Base-by-base conservation (phyloP, 2,329 filamentous ascomycete genomes). In the Helotiales sp. region DNA sequence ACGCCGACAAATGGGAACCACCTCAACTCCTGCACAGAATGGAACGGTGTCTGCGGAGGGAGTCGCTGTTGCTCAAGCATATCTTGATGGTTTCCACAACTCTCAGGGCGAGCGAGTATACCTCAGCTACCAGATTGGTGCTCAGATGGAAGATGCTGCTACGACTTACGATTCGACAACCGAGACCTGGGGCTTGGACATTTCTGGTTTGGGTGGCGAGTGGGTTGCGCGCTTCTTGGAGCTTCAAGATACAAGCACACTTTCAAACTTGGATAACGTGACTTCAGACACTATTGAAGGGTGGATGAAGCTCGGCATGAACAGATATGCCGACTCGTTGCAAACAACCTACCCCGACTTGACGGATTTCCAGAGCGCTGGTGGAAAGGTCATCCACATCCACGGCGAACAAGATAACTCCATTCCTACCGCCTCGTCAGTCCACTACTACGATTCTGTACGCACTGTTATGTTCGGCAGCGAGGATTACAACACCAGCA, bases 381-480 rank as follows among this genome's bases (percentile, higher is more conserved):
- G 81, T 22, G 81, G 80, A 51, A 85, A 85, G 69, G 69, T 85
- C 3, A 71, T 86, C 10, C 81, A 84, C 67, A 83, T 77, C 72
- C 82, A 85, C 70, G 82, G 81, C 52, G 81, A 85, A 69, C 78
- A 77, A 1, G 83, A 85, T 67, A 69, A 74, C 13, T 77, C 74
- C 5, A 73, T 86, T 59, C 81, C 81, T 1, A 68, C 82, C 1
- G 80, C 74, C 5, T 81, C 79, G 0, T 83, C 80, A 0, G 76
- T 82, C 0, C 79, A 76, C 64, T 86, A 84, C 73, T 79, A 75
- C 70, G 74, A 84, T 53, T 77, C 79, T 2, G 81, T 85, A 34
- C 77, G 77, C 38, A 65, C 64, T 2, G 72, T 77, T 68, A 81
- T 83, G 78, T 80, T 79, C 66, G 72, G 76, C 2, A 61, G 73